These are phyloP conservation scores for Herpetomonas samuelpessoai DNA, from an alignment of 208 protist genomes.

Conservation along the genomic window DNA sequence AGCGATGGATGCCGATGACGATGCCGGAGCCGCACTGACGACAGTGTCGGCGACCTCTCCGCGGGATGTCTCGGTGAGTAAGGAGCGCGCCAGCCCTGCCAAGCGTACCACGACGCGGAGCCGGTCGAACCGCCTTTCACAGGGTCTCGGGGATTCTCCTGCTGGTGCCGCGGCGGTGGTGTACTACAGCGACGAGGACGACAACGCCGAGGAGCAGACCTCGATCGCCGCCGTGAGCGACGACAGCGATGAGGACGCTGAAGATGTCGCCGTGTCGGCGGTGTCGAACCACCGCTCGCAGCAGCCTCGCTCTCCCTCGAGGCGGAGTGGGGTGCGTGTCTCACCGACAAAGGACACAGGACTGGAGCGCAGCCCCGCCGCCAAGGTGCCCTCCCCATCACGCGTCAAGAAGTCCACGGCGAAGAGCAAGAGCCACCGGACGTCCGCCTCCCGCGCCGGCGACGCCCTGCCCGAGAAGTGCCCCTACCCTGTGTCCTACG, in stretches of 20 bases:
- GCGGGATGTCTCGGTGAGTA: too few relatives aligned
- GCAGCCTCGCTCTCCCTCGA: background rate
- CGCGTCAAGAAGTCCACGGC: background rate
- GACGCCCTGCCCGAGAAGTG: background rate
- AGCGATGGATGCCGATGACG: too few relatives aligned
- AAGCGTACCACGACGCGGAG: too few relatives aligned
- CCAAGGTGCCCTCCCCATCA: background rate
- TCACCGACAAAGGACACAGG: too few relatives aligned
- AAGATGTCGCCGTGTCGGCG: conserved; percentile 7
- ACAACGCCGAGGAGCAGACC: background rate
- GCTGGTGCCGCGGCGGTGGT: too few relatives aligned
- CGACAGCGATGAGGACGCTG: conserved; percentile 22
- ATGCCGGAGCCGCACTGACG: too few relatives aligned
- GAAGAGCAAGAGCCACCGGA: background rate
- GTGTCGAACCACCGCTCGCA: conserved; percentile 1
- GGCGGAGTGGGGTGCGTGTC: background rate
- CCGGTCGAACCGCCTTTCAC: too few relatives aligned
- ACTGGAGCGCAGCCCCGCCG: background rate
- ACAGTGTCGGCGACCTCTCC: too few relatives aligned
- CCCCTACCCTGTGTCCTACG: background rate
- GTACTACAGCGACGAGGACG: background rate
- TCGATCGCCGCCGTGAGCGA: conserved; percentile 12
- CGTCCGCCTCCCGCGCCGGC: background rate
- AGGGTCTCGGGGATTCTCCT: too few relatives aligned
- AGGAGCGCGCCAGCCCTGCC: too few relatives aligned